Evolutionary conservation across 176 grass and related monocot species (phyloP).

Genomic region (Eleusine indica): DNA sequence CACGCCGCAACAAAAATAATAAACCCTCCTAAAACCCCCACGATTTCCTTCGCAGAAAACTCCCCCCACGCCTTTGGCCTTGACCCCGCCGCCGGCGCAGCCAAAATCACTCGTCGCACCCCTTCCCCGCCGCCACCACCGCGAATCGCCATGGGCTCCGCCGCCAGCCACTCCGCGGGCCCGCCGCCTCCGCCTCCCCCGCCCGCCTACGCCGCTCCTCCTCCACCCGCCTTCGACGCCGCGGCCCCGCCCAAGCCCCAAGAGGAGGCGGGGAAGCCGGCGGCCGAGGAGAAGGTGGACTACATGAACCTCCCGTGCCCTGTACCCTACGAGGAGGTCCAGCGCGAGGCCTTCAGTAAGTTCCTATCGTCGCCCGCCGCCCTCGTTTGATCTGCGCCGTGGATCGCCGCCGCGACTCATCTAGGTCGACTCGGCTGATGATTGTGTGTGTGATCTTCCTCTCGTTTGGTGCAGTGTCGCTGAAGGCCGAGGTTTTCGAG

Average conservation of each 20-base stretch:
- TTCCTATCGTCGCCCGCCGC: not conserved
- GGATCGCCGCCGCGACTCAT: not conserved
- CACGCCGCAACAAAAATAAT: not conserved
- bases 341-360: slow-evolving; percentile 72
- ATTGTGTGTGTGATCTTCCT: slow-evolving; percentile 10
- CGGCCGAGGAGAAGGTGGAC: slow-evolving; percentile 63
- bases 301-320: slow-evolving; percentile 79
- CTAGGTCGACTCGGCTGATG: not conserved
- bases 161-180: slow-evolving; percentile 37
- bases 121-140: slow-evolving; percentile 8
- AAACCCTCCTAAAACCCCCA: slow-evolving; percentile 61
- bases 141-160: slow-evolving; percentile 43
- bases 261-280: slow-evolving; percentile 33
- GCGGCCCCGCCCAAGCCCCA: not conserved
- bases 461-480: slow-evolving; percentile 49
- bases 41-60: not conserved
- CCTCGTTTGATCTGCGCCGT: not conserved
- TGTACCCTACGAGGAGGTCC: slow-evolving; percentile 60
- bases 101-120: not conserved
- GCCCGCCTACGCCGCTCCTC: not conserved
- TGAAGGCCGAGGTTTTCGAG: slow-evolving; percentile 60
- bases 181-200: not conserved
- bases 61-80: not conserved
- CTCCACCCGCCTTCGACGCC: not conserved
- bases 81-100: slow-evolving; percentile 37